A percentile compares a stretch with the other conserved stretches of the same genome.
Evolutionary conservation across 1,284 basidiomycete species (phyloP).

Genomic region (Papiliotrema flavescens): DNA sequence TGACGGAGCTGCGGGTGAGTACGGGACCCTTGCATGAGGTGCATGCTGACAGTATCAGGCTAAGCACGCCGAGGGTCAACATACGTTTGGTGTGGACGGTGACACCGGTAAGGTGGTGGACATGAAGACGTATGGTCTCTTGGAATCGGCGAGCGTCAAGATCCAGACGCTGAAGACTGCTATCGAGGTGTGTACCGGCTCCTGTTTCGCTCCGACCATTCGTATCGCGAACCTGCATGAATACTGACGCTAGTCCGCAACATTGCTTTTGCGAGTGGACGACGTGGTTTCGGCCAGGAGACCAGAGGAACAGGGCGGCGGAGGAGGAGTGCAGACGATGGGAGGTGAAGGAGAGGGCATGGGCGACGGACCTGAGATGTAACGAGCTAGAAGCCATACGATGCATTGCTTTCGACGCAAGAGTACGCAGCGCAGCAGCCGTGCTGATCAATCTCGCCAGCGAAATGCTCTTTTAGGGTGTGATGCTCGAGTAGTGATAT

Average conservation of each 20-base stretch:
- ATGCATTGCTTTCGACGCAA: no score
- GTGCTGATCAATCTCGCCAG: no score
- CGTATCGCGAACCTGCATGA: neutral
- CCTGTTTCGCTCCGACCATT: neutral
- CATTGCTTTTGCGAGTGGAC: slow-evolving; percentile 87
- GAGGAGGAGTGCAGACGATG: slow-evolving; percentile 46
- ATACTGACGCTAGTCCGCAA: slow-evolving; percentile 65
- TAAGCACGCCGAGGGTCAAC: slow-evolving; percentile 87
- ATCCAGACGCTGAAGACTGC: slow-evolving; percentile 97
- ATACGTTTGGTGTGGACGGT: slow-evolving; percentile 90
- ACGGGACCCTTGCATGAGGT: no score
- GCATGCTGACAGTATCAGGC: no score
- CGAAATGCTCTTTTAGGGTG: no score
- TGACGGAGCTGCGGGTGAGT: slow-evolving; percentile 82
- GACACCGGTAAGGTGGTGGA: slow-evolving; percentile 92
- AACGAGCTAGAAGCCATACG: neutral
- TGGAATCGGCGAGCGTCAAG: slow-evolving; percentile 96
- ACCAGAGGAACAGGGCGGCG: slow-evolving; percentile 39
- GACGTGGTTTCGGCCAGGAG: slow-evolving; percentile 83
- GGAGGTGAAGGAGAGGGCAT: slow-evolving; percentile 36
- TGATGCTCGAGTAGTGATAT: no score
- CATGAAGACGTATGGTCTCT: slow-evolving; percentile 91
- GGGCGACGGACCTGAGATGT: slow-evolving; percentile 34
- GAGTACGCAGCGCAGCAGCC: no score
- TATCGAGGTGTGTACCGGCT: slow-evolving; percentile 64